phyloP scores from a whole-genome alignment of 2,329 filamentous ascomycete species.

The Fusarium nurragi region DNA sequence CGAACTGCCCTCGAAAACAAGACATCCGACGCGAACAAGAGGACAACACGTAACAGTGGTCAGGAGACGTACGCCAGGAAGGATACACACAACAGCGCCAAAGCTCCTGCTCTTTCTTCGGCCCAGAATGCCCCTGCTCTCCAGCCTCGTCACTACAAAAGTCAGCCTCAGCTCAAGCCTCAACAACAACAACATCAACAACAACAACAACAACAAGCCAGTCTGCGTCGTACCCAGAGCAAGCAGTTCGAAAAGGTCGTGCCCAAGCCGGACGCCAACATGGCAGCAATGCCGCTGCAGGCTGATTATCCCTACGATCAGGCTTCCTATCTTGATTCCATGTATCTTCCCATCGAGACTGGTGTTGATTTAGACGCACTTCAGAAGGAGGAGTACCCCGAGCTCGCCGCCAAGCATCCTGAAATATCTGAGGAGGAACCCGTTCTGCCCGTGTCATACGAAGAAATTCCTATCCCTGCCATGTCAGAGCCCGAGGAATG shows the following conservation, averaged over 20 bases:
- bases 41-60: conserved; percentile 22
- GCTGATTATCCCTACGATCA: conserved; percentile 38
- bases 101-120: conserved; percentile 25
- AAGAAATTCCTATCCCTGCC: conserved; percentile 41
- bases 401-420: conserved; percentile 43
- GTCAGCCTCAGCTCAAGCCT: conserved; percentile 62
- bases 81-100: conserved; percentile 30
- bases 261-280: conserved; percentile 32
- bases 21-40: conserved; percentile 41
- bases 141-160: conserved; percentile 61
- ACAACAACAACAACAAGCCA: conserved; percentile 54
- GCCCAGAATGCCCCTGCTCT: conserved; percentile 40
- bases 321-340: conserved; percentile 44
- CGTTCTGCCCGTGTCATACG: conserved; percentile 33
- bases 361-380: conserved; percentile 39
- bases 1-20: conserved; percentile 40
- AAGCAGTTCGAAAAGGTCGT: conserved; percentile 49
- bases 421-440: conserved; percentile 48
- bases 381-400: conserved; percentile 38
- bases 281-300: conserved; percentile 26
- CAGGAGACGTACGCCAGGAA: conserved; percentile 38
- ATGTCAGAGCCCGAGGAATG: conserved; percentile 69
- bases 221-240: conserved; percentile 57
- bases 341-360: conserved; percentile 41
- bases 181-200: conserved; percentile 56